Percentiles rank a stretch among this genome's conserved stretches.
phyloP scores from a whole-genome alignment of 176 grass and related monocot species.

The Triticum aestivum region DNA sequence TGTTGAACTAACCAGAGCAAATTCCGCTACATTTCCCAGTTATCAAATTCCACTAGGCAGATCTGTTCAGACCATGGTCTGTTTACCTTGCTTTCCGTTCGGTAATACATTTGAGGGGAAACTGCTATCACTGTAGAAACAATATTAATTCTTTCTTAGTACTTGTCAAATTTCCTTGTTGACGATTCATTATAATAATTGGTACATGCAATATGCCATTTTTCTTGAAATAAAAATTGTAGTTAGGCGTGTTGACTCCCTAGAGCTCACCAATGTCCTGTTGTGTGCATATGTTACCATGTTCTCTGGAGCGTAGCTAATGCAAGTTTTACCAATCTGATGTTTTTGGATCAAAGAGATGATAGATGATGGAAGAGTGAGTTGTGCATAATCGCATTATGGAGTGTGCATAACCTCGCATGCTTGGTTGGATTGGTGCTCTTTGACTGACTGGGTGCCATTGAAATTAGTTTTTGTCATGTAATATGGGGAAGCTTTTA shows the following conservation, averaged over 20 bases:
- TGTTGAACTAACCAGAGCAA: background rate
- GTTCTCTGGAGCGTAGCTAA: background rate
- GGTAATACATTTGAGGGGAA: background rate
- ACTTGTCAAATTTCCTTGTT: background rate
- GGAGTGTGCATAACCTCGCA: constrained; percentile 23
- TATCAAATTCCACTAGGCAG: background rate
- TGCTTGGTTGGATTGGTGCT: constrained; percentile 32
- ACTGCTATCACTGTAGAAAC: background rate
- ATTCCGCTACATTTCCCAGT: background rate
- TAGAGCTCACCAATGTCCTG: background rate
- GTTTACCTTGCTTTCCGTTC: background rate
- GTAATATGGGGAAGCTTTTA: constrained; percentile 49
- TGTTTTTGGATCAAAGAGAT: constrained; percentile 30
- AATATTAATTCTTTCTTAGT: background rate
- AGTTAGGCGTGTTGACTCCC: background rate
- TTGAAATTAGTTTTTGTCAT: constrained; percentile 51
- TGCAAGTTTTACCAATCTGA: constrained; percentile 13
- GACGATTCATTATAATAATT: background rate
- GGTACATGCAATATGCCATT: background rate
- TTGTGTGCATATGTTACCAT: constrained; percentile 28
- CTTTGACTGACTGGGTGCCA: constrained; percentile 42
- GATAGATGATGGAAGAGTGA: constrained; percentile 33
- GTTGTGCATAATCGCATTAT: constrained; percentile 35
- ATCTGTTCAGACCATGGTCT: background rate
- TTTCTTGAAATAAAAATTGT: background rate